Base-by-base conservation (phyloP, 345 rosid species). In the Iberis pinnata region DNA sequence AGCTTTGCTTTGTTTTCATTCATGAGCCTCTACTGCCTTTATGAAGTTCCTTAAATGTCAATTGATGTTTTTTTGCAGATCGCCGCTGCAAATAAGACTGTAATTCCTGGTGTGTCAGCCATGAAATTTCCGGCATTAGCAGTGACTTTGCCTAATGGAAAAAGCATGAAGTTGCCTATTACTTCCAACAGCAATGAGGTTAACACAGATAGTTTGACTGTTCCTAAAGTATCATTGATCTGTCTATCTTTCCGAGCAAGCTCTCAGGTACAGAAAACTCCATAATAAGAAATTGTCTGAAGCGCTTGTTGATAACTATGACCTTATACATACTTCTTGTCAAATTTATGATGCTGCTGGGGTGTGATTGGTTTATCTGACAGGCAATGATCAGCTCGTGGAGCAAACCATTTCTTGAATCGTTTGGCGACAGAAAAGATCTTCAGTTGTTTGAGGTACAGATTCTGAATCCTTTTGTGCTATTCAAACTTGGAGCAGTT, bases 371-470 rank as follows among this genome's bases (percentile, higher is more conserved):
- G 24, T 59, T 35, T 46, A 15, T 47, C 48, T 69, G 17, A 45
- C 74, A 88, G 97, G 71, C 66, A 50, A 88, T 92, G 98, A 62
- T 83, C 58, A 67, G 76, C 58, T 80, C 98, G 54, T 92, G 98
- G 98, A 79, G 80, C 54, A 42, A 47, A 22, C 95, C 98, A 44
- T 85, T 92, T 61, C 67, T 69, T 64, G 73, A 78, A 36, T 47
- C 78, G 11, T 88, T 85, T 60, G 65, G 46, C 24, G 69, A 72
- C 54, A 75, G 83, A 44, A 65, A 81, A 58, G 61, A 78, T 65
- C 64, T 85, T 47, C 89, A 80, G 52, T 40, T 92, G 14, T 83
- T 83, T 65, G 84, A 92, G 97, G 98, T 92, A 80, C 37, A 12
- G 33, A n/a, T 37, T 50, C 33, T 20, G 27, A 14, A 53, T 24